Base-by-base conservation (phyloP, 129 eudicot genomes). In the Deinandra increscens region DNA sequence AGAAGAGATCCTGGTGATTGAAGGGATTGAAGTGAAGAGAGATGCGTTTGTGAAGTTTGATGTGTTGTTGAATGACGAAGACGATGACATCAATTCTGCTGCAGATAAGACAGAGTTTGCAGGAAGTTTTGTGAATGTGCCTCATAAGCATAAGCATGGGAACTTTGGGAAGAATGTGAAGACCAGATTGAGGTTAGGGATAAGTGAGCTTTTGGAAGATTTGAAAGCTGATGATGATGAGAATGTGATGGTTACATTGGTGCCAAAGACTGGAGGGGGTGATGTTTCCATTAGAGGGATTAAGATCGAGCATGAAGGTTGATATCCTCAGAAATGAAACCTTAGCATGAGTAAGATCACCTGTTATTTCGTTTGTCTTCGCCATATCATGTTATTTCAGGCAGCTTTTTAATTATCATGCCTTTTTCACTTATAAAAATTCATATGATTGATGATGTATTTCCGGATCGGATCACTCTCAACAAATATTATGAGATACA, bases 51-150 rank as follows among this genome's bases (percentile, higher is more conserved):
- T 66, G 45, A 85, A 82, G 68, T 85, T 85, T 70, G 90, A 85
- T 61, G 90, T 85, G 75, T 82, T 79, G 39, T 71, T 85, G 48
- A 85, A 85, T 29, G 87, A 82, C 38, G 90, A 79, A 64, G 90
- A 85, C 3, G 87, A 79, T 4, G 74, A 46, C 23, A 41, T 55
- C 39, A 78, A 61, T 4, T 71, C 48, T 3, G 65, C 79, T 18
- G 79, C 75, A 0, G 76, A 81, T 45, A 71, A 75, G 63, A 69
- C 79, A 0, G 83, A 81, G 76, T 84, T 69, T 15, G 89, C 86
- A 3, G 89, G 89, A 37, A 81, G 84, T 44, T 84, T 81, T 72
- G 81, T 68, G 75, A 74, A 84, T 54, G 83, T 84, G 60, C 89
- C 89, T 14, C 89, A 81, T 75, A 75, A 67, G 51, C 84, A 74